Conservation (phyloP, 2,329 filamentous ascomycete species). For the Penicillium sp. region DNA sequence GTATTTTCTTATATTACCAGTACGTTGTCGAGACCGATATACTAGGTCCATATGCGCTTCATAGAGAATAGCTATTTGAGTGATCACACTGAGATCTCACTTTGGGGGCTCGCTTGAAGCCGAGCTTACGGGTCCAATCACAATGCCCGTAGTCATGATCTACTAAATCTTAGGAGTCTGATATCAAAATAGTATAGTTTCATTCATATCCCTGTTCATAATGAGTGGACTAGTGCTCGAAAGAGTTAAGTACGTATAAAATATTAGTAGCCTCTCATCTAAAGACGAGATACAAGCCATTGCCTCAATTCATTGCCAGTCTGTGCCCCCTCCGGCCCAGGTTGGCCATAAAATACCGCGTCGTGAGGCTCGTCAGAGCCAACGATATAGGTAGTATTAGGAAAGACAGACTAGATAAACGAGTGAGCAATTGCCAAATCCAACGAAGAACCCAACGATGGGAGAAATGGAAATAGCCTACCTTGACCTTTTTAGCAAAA, state of each 20-base stretch:
- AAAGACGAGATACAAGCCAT: slow-evolving; percentile 35
- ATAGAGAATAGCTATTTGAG: background rate
- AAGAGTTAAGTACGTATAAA: too few relatives aligned
- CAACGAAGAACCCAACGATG: too few relatives aligned
- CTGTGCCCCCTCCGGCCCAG: slow-evolving; percentile 26
- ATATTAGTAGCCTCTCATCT: too few relatives aligned
- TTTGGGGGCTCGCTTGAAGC: too few relatives aligned
- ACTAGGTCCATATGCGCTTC: background rate
- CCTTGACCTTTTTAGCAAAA: slow-evolving; percentile 39
- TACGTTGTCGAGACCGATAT: background rate
- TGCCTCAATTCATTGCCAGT: slow-evolving; percentile 32
- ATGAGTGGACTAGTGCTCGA: too few relatives aligned
- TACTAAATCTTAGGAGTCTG: too few relatives aligned
- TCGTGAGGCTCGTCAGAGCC: slow-evolving; percentile 36
- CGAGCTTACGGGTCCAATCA: too few relatives aligned
- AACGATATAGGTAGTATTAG: slow-evolving; percentile 31
- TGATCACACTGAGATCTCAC: background rate
- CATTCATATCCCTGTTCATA: too few relatives aligned
- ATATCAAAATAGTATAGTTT: too few relatives aligned
- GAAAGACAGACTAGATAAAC: slow-evolving; percentile 32
- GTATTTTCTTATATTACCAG: slow-evolving; percentile 4
- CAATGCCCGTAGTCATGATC: too few relatives aligned
- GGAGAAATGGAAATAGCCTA: slow-evolving; percentile 14
- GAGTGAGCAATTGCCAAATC: background rate
- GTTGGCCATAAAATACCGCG: slow-evolving; percentile 29